Evolutionary conservation across 2,329 filamentous ascomycete species (phyloP).

Genomic region (Teratosphaeria pseudoeucalypti): DNA sequence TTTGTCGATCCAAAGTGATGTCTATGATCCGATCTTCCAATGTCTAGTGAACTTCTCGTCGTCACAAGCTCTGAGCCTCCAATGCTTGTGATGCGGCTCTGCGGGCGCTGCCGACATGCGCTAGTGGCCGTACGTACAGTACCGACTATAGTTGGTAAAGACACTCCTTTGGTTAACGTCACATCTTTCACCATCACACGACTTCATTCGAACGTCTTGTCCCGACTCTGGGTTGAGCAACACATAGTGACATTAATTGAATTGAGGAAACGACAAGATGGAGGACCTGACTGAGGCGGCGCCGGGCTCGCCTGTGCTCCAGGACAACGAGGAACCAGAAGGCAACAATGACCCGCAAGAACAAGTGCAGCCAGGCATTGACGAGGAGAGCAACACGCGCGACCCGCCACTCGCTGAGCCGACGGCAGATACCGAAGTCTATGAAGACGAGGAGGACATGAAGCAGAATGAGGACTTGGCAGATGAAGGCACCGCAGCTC

Average conservation of each 20-base stretch:
- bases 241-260: neutral
- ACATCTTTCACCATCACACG: neutral
- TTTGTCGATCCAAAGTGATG: neutral
- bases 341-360: slow-evolving; percentile 38
- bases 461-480: slow-evolving; percentile 7
- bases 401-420: slow-evolving; percentile 30
- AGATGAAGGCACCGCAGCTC: slow-evolving; percentile 10
- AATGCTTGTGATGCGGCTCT: neutral
- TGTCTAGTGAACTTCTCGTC: neutral
- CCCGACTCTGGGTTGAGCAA: neutral
- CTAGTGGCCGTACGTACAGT: neutral
- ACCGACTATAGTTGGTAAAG: neutral
- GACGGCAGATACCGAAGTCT: slow-evolving; percentile 36
- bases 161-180: neutral
- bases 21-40: neutral
- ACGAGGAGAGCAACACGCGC: slow-evolving; percentile 35
- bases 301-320: slow-evolving; percentile 27
- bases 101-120: neutral
- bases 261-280: slow-evolving; percentile 21
- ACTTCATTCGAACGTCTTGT: neutral
- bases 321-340: slow-evolving; percentile 34
- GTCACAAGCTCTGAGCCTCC: neutral
- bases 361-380: slow-evolving; percentile 36
- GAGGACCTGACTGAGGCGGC: slow-evolving; percentile 30
- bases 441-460: slow-evolving; percentile 27